phyloP scores from a whole-genome alignment of 1,284 basidiomycete species.

The Ceratobasidium sp. region DNA sequence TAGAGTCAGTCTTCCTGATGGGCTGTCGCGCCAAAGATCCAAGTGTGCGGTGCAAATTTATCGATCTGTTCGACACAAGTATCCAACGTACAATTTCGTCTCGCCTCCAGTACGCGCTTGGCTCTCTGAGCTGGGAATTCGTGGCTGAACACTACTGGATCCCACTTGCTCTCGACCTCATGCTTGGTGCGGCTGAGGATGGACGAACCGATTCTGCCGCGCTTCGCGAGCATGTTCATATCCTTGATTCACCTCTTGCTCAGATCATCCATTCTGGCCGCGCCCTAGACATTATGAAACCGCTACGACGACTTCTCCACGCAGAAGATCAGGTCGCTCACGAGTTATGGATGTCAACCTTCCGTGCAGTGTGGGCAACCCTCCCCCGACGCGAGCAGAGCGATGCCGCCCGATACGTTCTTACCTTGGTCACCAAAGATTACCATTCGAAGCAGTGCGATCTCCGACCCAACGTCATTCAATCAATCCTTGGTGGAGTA shows the following conservation, averaged over 20 bases:
- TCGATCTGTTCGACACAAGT: conserved; percentile 91
- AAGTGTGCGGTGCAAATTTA: conserved; percentile 83
- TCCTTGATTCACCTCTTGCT: conserved; percentile 47
- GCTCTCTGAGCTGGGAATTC: conserved; percentile 96
- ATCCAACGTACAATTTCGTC: conserved; percentile 85
- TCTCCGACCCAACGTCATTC: conserved; percentile 93
- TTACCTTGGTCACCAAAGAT: conserved; percentile 91
- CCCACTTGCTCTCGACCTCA: conserved; percentile 88
- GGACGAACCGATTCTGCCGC: conserved; percentile 48
- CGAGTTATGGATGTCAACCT: conserved; percentile 89
- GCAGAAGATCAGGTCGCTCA: conserved; percentile 83
- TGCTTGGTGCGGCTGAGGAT: conserved; percentile 83
- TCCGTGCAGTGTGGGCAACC: conserved; percentile 89
- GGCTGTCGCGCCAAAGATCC: conserved; percentile 90
- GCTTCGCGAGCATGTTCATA: conserved; percentile 51
- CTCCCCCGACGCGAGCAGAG: conserved; percentile 88
- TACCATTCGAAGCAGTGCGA: conserved; percentile 92
- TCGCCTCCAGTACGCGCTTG: conserved; percentile 90
- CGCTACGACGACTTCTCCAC: conserved; percentile 87
- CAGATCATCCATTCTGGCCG: conserved; percentile 57
- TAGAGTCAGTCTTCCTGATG: conserved; percentile 94
- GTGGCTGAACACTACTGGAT: conserved; percentile 96
- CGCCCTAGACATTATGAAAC: conserved; percentile 69
- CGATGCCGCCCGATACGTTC: conserved; percentile 90
- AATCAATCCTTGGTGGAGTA: conserved; percentile 88